Base-by-base conservation (phyloP, 768 basidiomycete species). In the Tylopilus subfusipes region DNA sequence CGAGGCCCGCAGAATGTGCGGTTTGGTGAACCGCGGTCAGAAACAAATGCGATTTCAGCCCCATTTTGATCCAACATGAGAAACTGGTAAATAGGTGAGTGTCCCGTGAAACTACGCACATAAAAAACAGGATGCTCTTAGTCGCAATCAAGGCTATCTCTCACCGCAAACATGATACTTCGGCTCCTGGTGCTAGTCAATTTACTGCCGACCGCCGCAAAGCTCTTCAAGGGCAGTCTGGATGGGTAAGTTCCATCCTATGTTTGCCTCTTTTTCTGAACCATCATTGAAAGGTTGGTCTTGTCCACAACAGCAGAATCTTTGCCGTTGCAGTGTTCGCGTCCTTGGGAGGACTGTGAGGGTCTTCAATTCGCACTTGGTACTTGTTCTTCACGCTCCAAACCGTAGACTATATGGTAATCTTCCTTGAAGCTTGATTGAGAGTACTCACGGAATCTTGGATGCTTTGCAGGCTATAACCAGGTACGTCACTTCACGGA, bases 401-500 rank as follows among this genome's bases (percentile, higher is more conserved):
- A 38, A 38, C 19, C 36, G 36, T n/a, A 38, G 36, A n/a, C n/a
- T 38, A 38, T 38, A 38, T 19, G 36, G 36, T 38, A 38, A 38
- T n/a, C 7, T 38, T 19, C 18, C 7, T n/a, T 8, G 5, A 38
- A 38, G 13, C 6, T 19, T 38, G 36, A 38, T n/a, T 4, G 36
- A 19, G 36, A 19, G n/a, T n/a, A 38, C n/a, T 19, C n/a, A 38
- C 7, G 8, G 7, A 19, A 8, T 19, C 7, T 38, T 9, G 18
- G 9, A 38, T n/a, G n/a, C 36, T 38, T 8, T 4, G 10, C n/a
- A 38, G 36, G 36, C 36, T 38, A 86, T 69, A 86, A 84, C 60
- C 86, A 84, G 72, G 82, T 80, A 55, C 47, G 70, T 60, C 16
- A 18, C 34, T 45, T 34, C 16, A 19, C n/a, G 18, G 14, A 48